Base-by-base conservation (phyloP, 1,284 basidiomycete species). In the Puccinia horiana region DNA sequence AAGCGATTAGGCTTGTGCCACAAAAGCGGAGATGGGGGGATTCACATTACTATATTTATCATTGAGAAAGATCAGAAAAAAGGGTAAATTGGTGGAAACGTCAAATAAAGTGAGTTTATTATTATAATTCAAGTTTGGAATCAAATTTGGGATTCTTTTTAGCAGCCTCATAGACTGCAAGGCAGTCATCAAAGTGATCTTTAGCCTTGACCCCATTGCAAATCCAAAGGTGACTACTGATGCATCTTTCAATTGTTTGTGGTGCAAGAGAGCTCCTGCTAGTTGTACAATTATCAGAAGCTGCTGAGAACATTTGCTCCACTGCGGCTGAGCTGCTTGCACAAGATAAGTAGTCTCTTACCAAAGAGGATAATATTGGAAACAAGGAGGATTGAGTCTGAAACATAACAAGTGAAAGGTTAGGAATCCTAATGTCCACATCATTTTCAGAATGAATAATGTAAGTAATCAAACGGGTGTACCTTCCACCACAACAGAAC, bases 171-270 rank as follows among this genome's bases (percentile, higher is more conserved):
- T 18, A 37, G 14, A 65, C 35, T n/a, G 61, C 18, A 35, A 9
- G 18, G 29, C 61, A 65, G 20, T 35, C 35, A 29, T 35, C 61
- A 65, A 65, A 65, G 26, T 65, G 3, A 8, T 26, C 29, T 37
- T 65, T 32, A 32, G 61, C 61, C 35, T 23, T 65, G 61, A 23
- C 29, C 35, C 61, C 29, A 32, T 26, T 35, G 18, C 61, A 65
- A 65, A 65, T 32, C 61, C 61, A 65, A 32, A 65, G 61, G 35
- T 65, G 61, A 65, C 61, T 65, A 32, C 61, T 65, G 29, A 65
- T 65, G 61, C 61, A 65, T 20, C 61, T 65, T 32, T 65, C 61
- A 65, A 65, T 65, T 65, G 61, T 65, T 26, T 26, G 35, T 18
- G 61, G 61, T 65, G 35, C 35, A 37, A 65, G 61, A 23, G 61